These are phyloP conservation scores for Brachypodium distachyon DNA, from an alignment of 202 grass and related monocot species.

Conservation along the genomic window DNA sequence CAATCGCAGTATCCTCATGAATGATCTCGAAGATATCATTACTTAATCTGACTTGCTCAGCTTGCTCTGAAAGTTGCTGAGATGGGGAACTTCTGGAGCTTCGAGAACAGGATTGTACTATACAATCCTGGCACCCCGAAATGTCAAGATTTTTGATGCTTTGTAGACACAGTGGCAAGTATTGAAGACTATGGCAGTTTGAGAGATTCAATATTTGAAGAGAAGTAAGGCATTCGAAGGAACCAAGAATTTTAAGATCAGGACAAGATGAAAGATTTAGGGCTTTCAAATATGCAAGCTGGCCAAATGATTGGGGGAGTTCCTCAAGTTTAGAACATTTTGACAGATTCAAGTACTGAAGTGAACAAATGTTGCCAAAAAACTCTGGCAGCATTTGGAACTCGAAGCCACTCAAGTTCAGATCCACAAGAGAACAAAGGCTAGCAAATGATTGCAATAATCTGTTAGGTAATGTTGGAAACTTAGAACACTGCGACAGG, in stretches of 20 bases:
- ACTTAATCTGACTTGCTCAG: constrained; percentile 11
- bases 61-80: not conserved
- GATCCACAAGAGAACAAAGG: constrained; percentile 34
- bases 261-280: constrained; percentile 32
- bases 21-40: constrained; percentile 9
- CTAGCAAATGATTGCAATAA: constrained; percentile 29
- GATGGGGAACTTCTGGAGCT: constrained; percentile 3
- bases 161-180: constrained; percentile 13
- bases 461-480: constrained; percentile 22
- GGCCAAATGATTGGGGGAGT: constrained; percentile 26
- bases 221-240: constrained; percentile 23
- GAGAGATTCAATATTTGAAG: constrained; percentile 37
- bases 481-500: constrained; percentile 33
- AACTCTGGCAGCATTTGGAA: constrained; percentile 26
- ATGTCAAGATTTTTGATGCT: constrained; percentile 8
- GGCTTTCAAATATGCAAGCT: constrained; percentile 26
- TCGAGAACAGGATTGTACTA: constrained; percentile 14
- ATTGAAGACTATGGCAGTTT: constrained; percentile 31
- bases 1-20: not conserved
- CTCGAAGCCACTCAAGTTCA: constrained; percentile 31
- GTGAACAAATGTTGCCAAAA: constrained; percentile 29
- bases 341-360: constrained; percentile 35
- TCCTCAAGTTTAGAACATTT: constrained; percentile 38
- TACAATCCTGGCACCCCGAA: constrained; percentile 22
- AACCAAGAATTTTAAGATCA: constrained; percentile 31